Evolutionary conservation across 768 basidiomycete genomes (phyloP).

Genomic region (Boletus fagicola): DNA sequence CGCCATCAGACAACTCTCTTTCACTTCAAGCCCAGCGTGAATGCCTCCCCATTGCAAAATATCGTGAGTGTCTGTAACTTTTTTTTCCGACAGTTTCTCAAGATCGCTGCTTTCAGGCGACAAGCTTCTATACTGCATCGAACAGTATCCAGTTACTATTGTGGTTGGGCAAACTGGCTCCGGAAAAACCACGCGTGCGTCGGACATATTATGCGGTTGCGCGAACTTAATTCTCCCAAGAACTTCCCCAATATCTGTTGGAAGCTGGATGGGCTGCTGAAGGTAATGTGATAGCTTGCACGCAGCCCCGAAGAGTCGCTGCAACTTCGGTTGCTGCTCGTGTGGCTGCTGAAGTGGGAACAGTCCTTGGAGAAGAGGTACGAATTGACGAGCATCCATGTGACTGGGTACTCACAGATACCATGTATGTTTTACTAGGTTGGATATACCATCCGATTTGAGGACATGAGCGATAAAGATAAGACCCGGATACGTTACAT

Average conservation of each 20-base stretch:
- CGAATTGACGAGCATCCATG: neutral
- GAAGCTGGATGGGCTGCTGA: conserved; percentile 91
- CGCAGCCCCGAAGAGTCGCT: conserved; percentile 89
- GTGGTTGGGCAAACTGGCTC: conserved; percentile 96
- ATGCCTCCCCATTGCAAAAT: conserved; percentile 85
- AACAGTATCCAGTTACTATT: conserved; percentile 79
- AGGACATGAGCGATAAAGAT: conserved; percentile 84
- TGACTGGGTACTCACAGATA: neutral
- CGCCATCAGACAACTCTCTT: conserved; percentile 50
- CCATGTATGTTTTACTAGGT: conserved; percentile 53
- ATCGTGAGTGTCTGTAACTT: conserved; percentile 51
- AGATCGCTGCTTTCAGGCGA: conserved; percentile 48
- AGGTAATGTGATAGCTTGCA: conserved; percentile 86
- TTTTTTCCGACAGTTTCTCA: neutral
- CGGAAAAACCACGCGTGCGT: conserved; percentile 95
- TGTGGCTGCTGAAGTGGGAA: conserved; percentile 91
- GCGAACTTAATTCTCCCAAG: conserved; percentile 39
- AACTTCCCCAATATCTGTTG: conserved; percentile 91
- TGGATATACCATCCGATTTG: conserved; percentile 96
- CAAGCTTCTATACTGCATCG: conserved; percentile 78
- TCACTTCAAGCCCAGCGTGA: conserved; percentile 77
- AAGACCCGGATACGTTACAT: conserved; percentile 90
- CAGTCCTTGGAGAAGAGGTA: conserved; percentile 85
- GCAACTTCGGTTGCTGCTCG: conserved; percentile 92
- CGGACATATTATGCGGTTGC: neutral